These are phyloP conservation scores for Lactarius hengduanensis DNA, from an alignment of 768 basidiomycete species.

Conservation along the genomic window DNA sequence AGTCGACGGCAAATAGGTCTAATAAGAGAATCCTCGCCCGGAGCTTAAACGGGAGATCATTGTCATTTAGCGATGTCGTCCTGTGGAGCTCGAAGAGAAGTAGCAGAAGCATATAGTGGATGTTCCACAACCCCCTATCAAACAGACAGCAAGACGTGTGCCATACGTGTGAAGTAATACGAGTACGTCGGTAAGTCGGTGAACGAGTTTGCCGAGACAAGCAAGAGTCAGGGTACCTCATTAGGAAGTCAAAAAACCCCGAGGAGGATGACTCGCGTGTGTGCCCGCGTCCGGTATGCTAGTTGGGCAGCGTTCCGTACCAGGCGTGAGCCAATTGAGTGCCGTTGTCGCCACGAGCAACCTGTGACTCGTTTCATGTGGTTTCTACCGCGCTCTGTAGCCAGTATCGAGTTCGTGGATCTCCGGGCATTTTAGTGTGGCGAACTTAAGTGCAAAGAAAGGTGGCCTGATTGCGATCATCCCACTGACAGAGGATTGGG, in stretches of 20 bases:
- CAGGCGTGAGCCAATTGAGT: neutral
- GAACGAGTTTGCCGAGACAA: constrained; percentile 1
- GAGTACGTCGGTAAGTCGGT: neutral
- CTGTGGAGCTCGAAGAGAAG: constrained; percentile 22
- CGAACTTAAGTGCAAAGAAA: constrained; percentile 1
- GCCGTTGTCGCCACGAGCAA: constrained; percentile 4
- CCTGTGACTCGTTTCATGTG: constrained; percentile 19
- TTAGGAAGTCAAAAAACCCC: neutral
- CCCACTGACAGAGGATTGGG: constrained; percentile 6
- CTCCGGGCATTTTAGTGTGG: neutral
- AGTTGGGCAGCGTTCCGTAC: neutral
- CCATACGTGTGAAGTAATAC: constrained; percentile 1
- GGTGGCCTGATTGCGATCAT: constrained; percentile 17
- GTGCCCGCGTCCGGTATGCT: neutral
- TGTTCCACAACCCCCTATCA: neutral
- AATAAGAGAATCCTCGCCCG: constrained; percentile 10
- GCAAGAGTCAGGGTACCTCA: constrained; percentile 2
- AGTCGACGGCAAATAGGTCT: neutral
- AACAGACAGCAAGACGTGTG: neutral
- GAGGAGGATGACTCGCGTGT: constrained; percentile 15
- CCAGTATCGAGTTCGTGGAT: constrained; percentile 1
- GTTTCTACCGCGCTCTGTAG: neutral
- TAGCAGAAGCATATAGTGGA: constrained; percentile 3
- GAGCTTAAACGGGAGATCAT: constrained; percentile 1
- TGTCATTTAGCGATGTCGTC: neutral